Percentiles rank a stretch among this genome's conserved stretches.
These are phyloP conservation scores for Penicillium paneum DNA, from an alignment of 2,329 filamentous ascomycete species.

Conservation along the genomic window DNA sequence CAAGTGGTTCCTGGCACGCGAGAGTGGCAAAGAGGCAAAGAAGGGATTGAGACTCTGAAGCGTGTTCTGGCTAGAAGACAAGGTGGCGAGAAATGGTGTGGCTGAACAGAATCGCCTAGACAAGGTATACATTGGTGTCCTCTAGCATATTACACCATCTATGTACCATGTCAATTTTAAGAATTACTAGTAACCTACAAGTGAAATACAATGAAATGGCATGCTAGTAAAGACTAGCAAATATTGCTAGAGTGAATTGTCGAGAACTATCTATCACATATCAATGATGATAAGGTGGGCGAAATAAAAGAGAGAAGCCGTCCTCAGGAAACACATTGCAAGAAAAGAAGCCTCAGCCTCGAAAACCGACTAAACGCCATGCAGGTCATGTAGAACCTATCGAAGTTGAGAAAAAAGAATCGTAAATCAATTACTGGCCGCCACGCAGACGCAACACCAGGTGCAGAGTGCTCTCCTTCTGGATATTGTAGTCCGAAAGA, in stretches of 20 bases:
- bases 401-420: slow-evolving; percentile 25
- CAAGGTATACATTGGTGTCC: no score
- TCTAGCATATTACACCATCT: no score
- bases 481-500: slow-evolving; percentile 54
- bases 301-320: slow-evolving; percentile 24
- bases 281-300: slow-evolving; percentile 3
- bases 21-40: slow-evolving; percentile 9
- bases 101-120: background rate
- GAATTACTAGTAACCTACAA: background rate
- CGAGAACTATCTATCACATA: slow-evolving; percentile 9
- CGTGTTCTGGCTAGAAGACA: background rate
- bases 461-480: slow-evolving; percentile 63
- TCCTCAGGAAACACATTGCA: slow-evolving; percentile 17
- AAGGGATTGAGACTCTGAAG: background rate
- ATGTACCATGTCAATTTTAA: background rate
- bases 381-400: slow-evolving; percentile 31
- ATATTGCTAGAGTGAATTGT: slow-evolving; percentile 2
- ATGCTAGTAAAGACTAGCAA: background rate
- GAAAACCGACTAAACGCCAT: slow-evolving; percentile 39
- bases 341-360: slow-evolving; percentile 26
- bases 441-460: slow-evolving; percentile 51
- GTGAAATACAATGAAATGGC: background rate
- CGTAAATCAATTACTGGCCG: slow-evolving; percentile 38
- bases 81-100: background rate
- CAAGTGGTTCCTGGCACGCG: slow-evolving; percentile 1